A percentile compares a stretch with the other conserved stretches of the same genome.
Evolutionary conservation across 768 basidiomycete genomes (phyloP).

Genomic region (Boletus pseudopeckii): DNA sequence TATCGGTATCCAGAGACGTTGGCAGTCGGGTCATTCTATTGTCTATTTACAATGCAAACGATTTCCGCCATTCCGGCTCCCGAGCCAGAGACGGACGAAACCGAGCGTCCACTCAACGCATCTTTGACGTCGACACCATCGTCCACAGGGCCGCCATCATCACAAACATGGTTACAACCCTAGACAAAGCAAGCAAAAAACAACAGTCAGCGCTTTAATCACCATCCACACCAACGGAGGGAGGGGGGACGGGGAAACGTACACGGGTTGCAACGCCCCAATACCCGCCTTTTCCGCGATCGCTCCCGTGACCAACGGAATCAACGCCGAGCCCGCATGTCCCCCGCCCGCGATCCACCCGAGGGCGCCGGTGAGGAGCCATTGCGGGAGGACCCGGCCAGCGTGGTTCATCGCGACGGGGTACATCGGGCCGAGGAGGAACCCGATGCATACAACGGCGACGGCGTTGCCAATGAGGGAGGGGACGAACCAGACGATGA

Average conservation of each 20-base stretch:
- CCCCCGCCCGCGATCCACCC: constrained; percentile 66
- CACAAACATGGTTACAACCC: constrained; percentile 35
- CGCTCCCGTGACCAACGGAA: constrained; percentile 71
- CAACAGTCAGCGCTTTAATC: background rate
- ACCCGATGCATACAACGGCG: constrained; percentile 50
- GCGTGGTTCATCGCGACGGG: constrained; percentile 61
- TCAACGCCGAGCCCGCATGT: constrained; percentile 61
- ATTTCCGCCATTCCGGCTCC: too few relatives aligned
- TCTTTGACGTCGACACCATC: constrained; percentile 25
- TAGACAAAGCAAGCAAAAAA: background rate
- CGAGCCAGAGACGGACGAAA: too few relatives aligned
- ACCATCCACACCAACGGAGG: too few relatives aligned
- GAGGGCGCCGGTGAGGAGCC: constrained; percentile 58
- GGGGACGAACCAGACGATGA: constrained; percentile 53
- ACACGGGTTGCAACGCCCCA: constrained; percentile 32
- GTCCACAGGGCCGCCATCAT: constrained; percentile 37
- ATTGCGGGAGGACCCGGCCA: constrained; percentile 60
- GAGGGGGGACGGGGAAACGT: background rate
- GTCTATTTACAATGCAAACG: too few relatives aligned
- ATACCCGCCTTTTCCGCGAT: constrained; percentile 57
- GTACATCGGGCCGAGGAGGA: constrained; percentile 47
- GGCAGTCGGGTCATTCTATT: too few relatives aligned
- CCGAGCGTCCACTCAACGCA: background rate
- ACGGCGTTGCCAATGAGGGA: constrained; percentile 49
- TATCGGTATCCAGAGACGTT: too few relatives aligned